These are phyloP conservation scores for Earliella scabrosa DNA, from an alignment of 1,284 basidiomycete species.

Conservation along the genomic window DNA sequence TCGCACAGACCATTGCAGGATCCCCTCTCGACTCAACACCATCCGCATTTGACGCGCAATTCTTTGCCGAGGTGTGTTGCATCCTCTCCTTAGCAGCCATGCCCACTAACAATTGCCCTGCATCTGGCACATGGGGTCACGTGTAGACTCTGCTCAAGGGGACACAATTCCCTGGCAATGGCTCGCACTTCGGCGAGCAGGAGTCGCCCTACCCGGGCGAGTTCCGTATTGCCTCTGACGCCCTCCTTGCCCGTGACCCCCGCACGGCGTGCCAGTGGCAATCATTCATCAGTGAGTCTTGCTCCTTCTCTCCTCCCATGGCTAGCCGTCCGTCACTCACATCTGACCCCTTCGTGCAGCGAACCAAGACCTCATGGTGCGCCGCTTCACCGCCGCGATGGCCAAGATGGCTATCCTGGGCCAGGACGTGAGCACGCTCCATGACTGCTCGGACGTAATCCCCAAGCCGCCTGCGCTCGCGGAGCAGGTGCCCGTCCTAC, in stretches of 20 bases:
- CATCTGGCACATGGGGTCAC: too few species aligned
- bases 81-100: too few species aligned
- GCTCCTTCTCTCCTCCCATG: background rate
- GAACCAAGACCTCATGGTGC: conserved; percentile 36
- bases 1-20: conserved; percentile 20
- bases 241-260: conserved; percentile 38
- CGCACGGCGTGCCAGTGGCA: conserved; percentile 43
- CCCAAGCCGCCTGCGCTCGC: conserved; percentile 31
- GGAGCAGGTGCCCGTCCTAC: conserved; percentile 27
- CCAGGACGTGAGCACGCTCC: conserved; percentile 31
- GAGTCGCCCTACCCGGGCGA: conserved; percentile 40
- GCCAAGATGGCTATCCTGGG: conserved; percentile 39
- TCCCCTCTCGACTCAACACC: conserved; percentile 47
- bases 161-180: conserved; percentile 22
- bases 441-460: conserved; percentile 43
- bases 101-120: too few species aligned
- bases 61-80: conserved; percentile 40
- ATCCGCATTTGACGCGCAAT: conserved; percentile 40
- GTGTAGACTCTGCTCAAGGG: conserved; percentile 36
- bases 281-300: conserved; percentile 29
- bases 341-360: conserved; percentile 21
- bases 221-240: conserved; percentile 46
- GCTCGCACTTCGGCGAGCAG: conserved; percentile 40
- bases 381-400: conserved; percentile 40
- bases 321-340: background rate